Evolutionary conservation across 208 protist genomes (phyloP).

Genomic region (Hexamita inflata): DNA sequence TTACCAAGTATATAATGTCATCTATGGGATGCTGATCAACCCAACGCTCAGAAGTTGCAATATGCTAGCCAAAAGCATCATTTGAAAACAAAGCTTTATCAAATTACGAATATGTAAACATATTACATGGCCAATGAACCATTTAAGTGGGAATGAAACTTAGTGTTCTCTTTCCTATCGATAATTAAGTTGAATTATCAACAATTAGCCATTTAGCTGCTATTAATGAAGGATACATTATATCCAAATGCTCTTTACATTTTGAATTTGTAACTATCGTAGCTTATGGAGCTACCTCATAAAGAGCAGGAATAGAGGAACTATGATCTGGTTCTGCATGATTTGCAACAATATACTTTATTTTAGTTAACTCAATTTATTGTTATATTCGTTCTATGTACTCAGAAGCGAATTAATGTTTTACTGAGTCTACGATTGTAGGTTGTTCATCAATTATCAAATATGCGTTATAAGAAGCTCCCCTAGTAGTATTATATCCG

Average conservation of each 20-base stretch:
- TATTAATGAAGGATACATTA: neutral
- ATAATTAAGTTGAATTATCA: neutral
- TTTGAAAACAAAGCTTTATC: slow-evolving; percentile 15
- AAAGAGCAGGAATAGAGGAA: neutral
- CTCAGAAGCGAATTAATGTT: neutral
- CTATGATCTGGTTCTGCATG: slow-evolving; percentile 21
- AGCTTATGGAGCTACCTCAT: neutral
- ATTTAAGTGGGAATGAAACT: slow-evolving; percentile 3
- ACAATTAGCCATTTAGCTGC: slow-evolving; percentile 5
- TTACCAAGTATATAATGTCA: neutral
- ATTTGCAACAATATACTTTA: slow-evolving; percentile 21
- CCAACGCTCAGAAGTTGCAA: slow-evolving; percentile 6
- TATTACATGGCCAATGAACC: slow-evolving; percentile 10
- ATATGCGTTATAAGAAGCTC: slow-evolving; percentile 15
- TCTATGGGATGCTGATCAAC: neutral
- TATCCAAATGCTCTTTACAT: slow-evolving; percentile 12
- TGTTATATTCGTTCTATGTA: neutral
- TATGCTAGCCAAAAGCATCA: slow-evolving; percentile 22
- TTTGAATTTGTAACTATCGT: neutral
- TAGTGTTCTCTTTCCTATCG: slow-evolving; percentile 12
- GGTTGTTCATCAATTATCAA: slow-evolving; percentile 12
- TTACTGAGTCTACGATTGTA: slow-evolving; percentile 16
- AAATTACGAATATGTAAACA: neutral
- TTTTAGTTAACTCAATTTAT: neutral
- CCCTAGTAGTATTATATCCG: slow-evolving; percentile 3